phyloP scores from a whole-genome alignment of 2,329 filamentous ascomycete species.

The Ceratocystis eucalypticola region DNA sequence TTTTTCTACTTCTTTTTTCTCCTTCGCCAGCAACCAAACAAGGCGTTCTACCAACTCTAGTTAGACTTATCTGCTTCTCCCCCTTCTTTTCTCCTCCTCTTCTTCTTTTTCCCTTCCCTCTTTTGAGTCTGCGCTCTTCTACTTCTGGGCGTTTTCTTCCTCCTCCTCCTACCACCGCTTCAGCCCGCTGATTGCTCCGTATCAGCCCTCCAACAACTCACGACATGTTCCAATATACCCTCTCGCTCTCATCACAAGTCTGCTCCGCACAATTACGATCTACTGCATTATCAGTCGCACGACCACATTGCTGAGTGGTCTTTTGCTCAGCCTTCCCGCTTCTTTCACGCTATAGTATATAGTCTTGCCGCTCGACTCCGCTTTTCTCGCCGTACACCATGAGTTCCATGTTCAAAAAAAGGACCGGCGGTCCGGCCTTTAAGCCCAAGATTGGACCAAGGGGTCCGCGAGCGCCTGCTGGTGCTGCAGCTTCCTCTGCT shows the following conservation, averaged over 20 bases:
- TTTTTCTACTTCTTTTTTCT: neutral
- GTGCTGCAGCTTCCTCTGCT: conserved; percentile 1
- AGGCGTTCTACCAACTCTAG: neutral
- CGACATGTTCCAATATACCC: conserved; percentile 18
- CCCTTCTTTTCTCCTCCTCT: neutral
- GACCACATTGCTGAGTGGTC: conserved; percentile 13
- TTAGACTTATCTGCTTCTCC: neutral
- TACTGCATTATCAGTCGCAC: conserved; percentile 12
- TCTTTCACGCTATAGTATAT: neutral
- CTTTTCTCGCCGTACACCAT: conserved; percentile 31
- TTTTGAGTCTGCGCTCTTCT: neutral
- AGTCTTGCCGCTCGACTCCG: neutral
- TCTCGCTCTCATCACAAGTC: conserved; percentile 12
- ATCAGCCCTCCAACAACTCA: neutral
- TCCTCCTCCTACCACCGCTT: neutral
- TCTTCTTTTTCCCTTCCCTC: neutral
- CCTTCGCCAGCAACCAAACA: neutral
- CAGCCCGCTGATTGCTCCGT: conserved; percentile 7
- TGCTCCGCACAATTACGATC: conserved; percentile 15
- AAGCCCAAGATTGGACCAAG: conserved; percentile 53
- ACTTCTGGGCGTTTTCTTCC: neutral
- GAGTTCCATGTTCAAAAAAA: conserved; percentile 57
- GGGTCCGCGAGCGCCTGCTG: conserved; percentile 29
- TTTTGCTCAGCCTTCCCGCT: neutral
- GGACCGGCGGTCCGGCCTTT: conserved; percentile 43